Base-by-base conservation (phyloP, 306 rosid species). In the Benincasa hispida region DNA sequence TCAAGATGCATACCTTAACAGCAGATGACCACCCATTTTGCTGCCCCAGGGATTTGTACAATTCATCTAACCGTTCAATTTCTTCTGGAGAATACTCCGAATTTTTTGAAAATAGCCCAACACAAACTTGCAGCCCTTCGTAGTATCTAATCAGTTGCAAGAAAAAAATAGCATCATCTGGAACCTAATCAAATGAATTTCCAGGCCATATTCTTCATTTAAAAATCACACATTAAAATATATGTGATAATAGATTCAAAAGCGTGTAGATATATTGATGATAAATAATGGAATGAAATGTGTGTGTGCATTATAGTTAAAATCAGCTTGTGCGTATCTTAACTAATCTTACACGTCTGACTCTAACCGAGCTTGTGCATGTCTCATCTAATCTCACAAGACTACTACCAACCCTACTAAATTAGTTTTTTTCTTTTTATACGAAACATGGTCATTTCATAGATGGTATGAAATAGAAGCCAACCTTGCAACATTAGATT, bases 1-100 rank as follows among this genome's bases (percentile, higher is more conserved):
- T 39, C 69, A 18, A 39, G 27, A 50, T 76, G 32, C 63, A 67
- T 82, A 94, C 99, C 97, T 92, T 94, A 45, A 88, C 97, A 79
- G 99, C 93, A 79, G 97, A 92, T 61, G 99, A 94, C 96, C 96
- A 88, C 81, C 81, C 91, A 85, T 88, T 89, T 79, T 92, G 96
- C 82, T 84, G 88, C 65, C 62, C 82, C 63, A 94, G 89, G 48
- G 92, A 83, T 84, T 82, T 86, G 90, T 92, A 94, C 85, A 94
- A 85, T 39, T 77, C 83, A 82, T 89, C 92, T 79, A 94, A 85
- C 83, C 28, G 85, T 27, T 87, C 93, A 53, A 90, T 89, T 81
- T 92, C 93, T 76, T 89, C 91, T 68, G 84, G 76, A 67, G 93
- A 84, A 85, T 84, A 90, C 76, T 81, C 88, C 41, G 83, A 91